Base-by-base conservation (phyloP, 1,284 basidiomycete species). In the Cryptococcus deneoformans region DNA sequence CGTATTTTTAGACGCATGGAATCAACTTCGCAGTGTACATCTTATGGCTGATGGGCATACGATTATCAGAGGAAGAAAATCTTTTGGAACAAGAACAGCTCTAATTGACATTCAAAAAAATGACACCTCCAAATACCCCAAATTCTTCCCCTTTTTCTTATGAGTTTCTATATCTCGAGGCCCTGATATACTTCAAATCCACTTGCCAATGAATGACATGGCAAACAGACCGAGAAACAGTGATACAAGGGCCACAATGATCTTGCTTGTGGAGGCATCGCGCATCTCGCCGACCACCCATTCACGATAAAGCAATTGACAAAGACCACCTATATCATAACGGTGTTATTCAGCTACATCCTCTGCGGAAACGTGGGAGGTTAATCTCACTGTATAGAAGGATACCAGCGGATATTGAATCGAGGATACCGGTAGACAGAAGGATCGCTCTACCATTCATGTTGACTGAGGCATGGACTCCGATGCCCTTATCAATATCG, bases 391-490 rank as follows among this genome's bases (percentile, higher is more conserved):
- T 57, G 45, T 61, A 65, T 16, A 65, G 52, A 16, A 70, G 51
- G 29, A 70, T 66, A 24, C 68, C 68, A 16, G 68, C 61, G n/a
- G 66, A 68, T 24, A 70, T 65, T 0, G 66, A 60, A 46, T 70
- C 60, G 20, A 70, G 53, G 16, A 65, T 60, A 10, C 68, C 68
- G 14, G 54, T 50, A 50, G 60, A 54, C 29, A 61, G 38, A 2
- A 56, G 34, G 29, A 50, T 56, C 6, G 56, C 49, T 29, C 34
- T n/a, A 2, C 60, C 50, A n/a, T 55, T 50, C 34, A 58, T 53
- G 46, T 61, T 57, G 52, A 61, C 52, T 47, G 52, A 55, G 14
- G 52, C 24, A 39, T 57, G 56, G 14, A 53, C 46, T 29, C 56
- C 56, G 12, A 57, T 57, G n/a, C 56, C 56, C 56, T 52, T 20